These are phyloP conservation scores for Echria macrotheca DNA, from an alignment of 495 filamentous ascomycete species.

Conservation along the genomic window DNA sequence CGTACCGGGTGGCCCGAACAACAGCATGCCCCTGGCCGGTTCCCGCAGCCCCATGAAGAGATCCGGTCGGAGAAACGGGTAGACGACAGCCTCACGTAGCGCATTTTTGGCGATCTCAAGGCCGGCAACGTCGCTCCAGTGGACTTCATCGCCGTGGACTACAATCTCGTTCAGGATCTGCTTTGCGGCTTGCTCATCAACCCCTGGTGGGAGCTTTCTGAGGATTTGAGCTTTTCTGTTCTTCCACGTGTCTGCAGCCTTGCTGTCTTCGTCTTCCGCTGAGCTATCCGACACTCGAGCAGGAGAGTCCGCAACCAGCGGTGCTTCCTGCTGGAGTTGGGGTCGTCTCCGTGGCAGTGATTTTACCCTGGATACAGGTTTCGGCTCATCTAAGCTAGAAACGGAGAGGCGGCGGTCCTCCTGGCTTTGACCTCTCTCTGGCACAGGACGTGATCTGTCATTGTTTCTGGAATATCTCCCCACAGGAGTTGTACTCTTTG, in stretches of 20 bases:
- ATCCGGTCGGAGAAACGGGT: slow-evolving; percentile 93
- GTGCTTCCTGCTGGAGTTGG: slow-evolving; percentile 11
- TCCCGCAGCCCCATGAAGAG: slow-evolving; percentile 93
- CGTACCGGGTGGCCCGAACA: slow-evolving; percentile 94
- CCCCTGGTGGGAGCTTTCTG: slow-evolving; percentile 69
- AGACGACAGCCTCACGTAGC: slow-evolving; percentile 93
- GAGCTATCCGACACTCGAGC: slow-evolving; percentile 17
- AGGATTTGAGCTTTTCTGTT: slow-evolving; percentile 50
- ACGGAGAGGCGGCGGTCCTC: slow-evolving; percentile 9
- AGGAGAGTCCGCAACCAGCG: slow-evolving; percentile 13
- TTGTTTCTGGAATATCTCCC: slow-evolving; percentile 7
- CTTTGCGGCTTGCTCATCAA: slow-evolving; percentile 75
- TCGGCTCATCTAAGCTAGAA: slow-evolving; percentile 17
- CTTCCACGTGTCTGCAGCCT: slow-evolving; percentile 45
- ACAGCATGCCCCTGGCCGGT: slow-evolving; percentile 88
- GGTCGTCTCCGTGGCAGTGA: neutral
- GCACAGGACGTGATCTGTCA: slow-evolving; percentile 1
- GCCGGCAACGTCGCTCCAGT: slow-evolving; percentile 92
- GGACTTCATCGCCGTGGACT: slow-evolving; percentile 87
- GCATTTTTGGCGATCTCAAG: slow-evolving; percentile 87
- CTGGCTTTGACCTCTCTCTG: slow-evolving; percentile 6
- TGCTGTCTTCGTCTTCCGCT: slow-evolving; percentile 26
- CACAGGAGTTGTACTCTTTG: slow-evolving; percentile 8
- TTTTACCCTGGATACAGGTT: slow-evolving; percentile 9
- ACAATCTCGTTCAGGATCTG: slow-evolving; percentile 97